Evolutionary conservation across 306 rosid genomes (phyloP), one percentile per base, ranked within the genome.

Genomic region (Spatholobus suberectus): DNA sequence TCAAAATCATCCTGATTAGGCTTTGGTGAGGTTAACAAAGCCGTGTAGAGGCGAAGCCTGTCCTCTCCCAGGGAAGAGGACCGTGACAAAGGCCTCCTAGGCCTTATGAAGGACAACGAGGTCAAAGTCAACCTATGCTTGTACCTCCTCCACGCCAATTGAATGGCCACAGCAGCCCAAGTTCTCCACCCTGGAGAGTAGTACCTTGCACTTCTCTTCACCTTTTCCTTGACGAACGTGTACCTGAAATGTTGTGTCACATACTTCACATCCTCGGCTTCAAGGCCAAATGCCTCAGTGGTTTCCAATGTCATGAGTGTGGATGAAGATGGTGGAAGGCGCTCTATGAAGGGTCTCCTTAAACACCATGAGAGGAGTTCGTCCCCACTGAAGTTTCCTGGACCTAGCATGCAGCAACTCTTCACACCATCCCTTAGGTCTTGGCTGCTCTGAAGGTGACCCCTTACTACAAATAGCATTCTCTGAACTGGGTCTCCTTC

Each of bases 401-500:
- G 97, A 5, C 98, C 97, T 77, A 95, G 76, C 97, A 90, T 93
- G 86, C 97, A 95, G 46, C 89, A 95, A 75, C 98, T 95, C 69
- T 95, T 80, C 21, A 95, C 89, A 2, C 97, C 97, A 13, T 95
- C 97, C 12, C 97, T 81, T 2, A 95, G 83, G 2, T 86, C 88
- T 79, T 95, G 98, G 84, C 95, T 93, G 76, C 97, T 94, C 29
- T 92, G 98, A 69, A 94, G 96, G 68, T 92, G 98, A 0, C 98
- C 98, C 67, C 98, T 87, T 0, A 92, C 98, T 7, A 94, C 97
- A 44, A 94, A 94, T 10, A 94, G 57, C 97, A 92, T 94, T 81
- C 98, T 89, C 69, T 94, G 97, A 76, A 94, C 98, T 76, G 97
- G 97, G 73, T 94, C 98, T 55, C 97, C 97, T 52, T 94, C 98